These are phyloP conservation scores for Kitagawia praeruptora DNA, from an alignment of 129 eudicot species.

Conservation along the genomic window DNA sequence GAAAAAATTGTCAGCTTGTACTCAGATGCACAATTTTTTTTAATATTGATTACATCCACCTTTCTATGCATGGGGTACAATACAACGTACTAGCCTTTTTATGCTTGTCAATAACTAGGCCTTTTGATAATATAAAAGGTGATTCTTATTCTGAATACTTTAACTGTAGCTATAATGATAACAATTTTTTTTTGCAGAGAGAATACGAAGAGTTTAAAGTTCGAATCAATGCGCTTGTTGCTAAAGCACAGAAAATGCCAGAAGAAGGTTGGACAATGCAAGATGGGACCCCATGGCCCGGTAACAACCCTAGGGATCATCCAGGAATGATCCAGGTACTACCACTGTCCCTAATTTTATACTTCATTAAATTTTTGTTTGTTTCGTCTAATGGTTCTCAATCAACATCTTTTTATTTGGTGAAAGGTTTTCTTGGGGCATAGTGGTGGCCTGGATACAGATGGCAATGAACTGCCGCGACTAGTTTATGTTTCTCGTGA, in stretches of 20 bases:
- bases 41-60: neutral
- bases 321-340: conserved; percentile 93
- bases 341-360: neutral
- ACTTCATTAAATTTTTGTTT: neutral
- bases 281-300: conserved; percentile 93
- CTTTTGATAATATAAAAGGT: neutral
- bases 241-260: conserved; percentile 76
- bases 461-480: conserved; percentile 82
- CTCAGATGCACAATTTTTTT: neutral
- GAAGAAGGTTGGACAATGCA: conserved; percentile 98
- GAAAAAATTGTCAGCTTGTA: neutral
- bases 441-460: conserved; percentile 82
- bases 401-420: neutral
- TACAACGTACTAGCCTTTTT: neutral
- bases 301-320: conserved; percentile 83
- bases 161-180: neutral
- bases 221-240: conserved; percentile 56
- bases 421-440: conserved; percentile 82
- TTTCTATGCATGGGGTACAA: neutral
- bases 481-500: conserved; percentile 94
- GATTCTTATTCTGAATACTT: neutral
- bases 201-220: conserved; percentile 62
- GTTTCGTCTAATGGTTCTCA: neutral
- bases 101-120: neutral
- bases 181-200: conserved; percentile 28